Percentiles rank a stretch among this genome's conserved stretches.
phyloP scores from a whole-genome alignment of 2,329 filamentous ascomycete genomes.

The Penicillium psychrosexuale region DNA sequence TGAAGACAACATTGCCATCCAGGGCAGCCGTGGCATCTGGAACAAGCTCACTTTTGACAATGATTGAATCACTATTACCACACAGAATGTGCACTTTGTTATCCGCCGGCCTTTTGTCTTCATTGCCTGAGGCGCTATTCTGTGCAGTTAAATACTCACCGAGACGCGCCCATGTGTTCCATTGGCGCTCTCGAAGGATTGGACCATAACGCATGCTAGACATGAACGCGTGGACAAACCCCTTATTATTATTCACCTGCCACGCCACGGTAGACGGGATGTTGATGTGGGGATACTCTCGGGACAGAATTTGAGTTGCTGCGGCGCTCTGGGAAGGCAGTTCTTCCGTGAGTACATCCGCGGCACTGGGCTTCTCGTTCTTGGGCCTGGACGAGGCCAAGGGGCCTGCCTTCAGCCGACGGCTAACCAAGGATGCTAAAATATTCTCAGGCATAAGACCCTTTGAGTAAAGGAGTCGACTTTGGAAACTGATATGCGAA shows the following conservation, averaged over 20 bases:
- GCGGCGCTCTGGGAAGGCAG: constrained; percentile 33
- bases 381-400: constrained; percentile 33
- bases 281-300: constrained; percentile 51
- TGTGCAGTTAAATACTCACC: constrained; percentile 49
- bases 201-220: constrained; percentile 68
- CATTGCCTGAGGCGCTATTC: constrained; percentile 28
- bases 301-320: constrained; percentile 51
- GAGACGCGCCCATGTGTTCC: constrained; percentile 60
- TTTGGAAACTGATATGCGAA: constrained; percentile 59
- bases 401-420: constrained; percentile 48
- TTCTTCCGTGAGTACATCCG: constrained; percentile 44
- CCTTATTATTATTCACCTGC: constrained; percentile 65
- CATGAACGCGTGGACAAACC: constrained; percentile 68
- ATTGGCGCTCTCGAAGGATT: constrained; percentile 57
- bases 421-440: constrained; percentile 50
- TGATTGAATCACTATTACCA: constrained; percentile 64
- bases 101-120: constrained; percentile 34
- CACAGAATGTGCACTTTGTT: constrained; percentile 63
- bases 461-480: constrained; percentile 61
- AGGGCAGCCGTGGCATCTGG: constrained; percentile 59
- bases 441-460: constrained; percentile 60
- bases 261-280: constrained; percentile 64
- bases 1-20: constrained; percentile 57
- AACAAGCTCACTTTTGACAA: constrained; percentile 62
- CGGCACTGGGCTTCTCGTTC: constrained; percentile 36